These are phyloP conservation scores for Scheffersomyces spartinae DNA, from an alignment of 805 yeast species.

Conservation along the genomic window DNA sequence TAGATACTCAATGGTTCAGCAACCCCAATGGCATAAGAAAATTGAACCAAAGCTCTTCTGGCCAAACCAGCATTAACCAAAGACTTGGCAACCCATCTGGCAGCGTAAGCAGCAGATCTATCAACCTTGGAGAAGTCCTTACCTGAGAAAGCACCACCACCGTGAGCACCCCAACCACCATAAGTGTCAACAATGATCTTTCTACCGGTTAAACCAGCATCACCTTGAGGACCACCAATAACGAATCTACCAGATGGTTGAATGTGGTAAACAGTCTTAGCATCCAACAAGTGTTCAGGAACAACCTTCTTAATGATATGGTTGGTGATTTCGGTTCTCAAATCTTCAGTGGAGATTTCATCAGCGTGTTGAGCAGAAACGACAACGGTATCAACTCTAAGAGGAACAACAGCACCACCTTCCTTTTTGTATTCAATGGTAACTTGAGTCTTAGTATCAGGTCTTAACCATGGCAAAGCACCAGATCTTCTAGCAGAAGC, in stretches of 20 bases:
- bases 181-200: slow-evolving; percentile 98
- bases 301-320: slow-evolving; percentile 87
- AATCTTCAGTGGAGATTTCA: slow-evolving; percentile 83
- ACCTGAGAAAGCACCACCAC: slow-evolving; percentile 99
- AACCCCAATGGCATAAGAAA: slow-evolving; percentile 99
- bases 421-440: slow-evolving; percentile 93
- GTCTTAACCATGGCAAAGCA: slow-evolving; percentile 91
- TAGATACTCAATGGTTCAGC: slow-evolving; percentile 98
- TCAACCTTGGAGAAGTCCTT: slow-evolving; percentile 99
- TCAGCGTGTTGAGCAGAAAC: slow-evolving; percentile 98
- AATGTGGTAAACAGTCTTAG: slow-evolving; percentile 91
- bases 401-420: slow-evolving; percentile 89
- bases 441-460: slow-evolving; percentile 99
- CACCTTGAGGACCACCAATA: slow-evolving; percentile 99
- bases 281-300: slow-evolving; percentile 84
- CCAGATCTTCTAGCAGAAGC: slow-evolving; percentile 98
- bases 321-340: slow-evolving; percentile 66
- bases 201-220: slow-evolving; percentile 99
- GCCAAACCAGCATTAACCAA: slow-evolving; percentile 90
- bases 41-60: slow-evolving; percentile 95
- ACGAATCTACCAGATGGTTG: slow-evolving; percentile 99
- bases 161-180: slow-evolving; percentile 99
- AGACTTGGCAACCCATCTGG: slow-evolving; percentile 99
- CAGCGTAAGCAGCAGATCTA: slow-evolving; percentile 99
- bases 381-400: slow-evolving; percentile 95